Evolutionary conservation across 2,329 filamentous ascomycete species (phyloP).

Genomic region (Thielaviopsis cerberus): DNA sequence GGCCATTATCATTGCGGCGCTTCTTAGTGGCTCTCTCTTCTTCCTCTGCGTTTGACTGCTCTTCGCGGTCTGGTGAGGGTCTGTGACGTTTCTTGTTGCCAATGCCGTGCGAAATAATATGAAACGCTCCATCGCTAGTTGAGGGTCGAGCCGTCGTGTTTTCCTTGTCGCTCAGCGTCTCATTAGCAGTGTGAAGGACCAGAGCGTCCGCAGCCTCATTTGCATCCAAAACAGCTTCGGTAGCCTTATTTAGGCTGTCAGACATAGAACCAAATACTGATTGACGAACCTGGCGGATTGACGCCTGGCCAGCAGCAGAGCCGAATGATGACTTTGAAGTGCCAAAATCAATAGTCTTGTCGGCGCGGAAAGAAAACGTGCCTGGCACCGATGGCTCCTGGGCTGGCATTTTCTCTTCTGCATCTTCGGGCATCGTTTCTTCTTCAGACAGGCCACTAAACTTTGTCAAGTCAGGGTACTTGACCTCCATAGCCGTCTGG

Average conservation of each 20-base stretch:
- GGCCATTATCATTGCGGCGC: slow-evolving; percentile 29
- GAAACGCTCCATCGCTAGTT: slow-evolving; percentile 18
- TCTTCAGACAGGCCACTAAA: slow-evolving; percentile 18
- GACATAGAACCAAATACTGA: slow-evolving; percentile 34
- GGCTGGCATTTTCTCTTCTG: slow-evolving; percentile 15
- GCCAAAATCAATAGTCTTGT: slow-evolving; percentile 42
- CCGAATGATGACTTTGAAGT: slow-evolving; percentile 35
- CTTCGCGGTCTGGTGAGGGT: slow-evolving; percentile 37
- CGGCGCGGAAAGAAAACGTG: slow-evolving; percentile 46
- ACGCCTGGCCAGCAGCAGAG: slow-evolving; percentile 37
- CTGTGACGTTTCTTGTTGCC: slow-evolving; percentile 47
- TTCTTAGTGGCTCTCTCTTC: slow-evolving; percentile 44
- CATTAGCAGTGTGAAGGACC: slow-evolving; percentile 11
- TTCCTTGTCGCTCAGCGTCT: slow-evolving; percentile 32
- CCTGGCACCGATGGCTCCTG: slow-evolving; percentile 29
- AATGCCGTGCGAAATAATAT: slow-evolving; percentile 42
- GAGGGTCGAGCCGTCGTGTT: slow-evolving; percentile 25
- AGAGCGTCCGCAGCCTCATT: slow-evolving; percentile 15
- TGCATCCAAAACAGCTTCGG: background rate
- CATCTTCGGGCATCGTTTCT: slow-evolving; percentile 13
- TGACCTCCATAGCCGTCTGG: slow-evolving; percentile 18
- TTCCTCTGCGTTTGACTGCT: slow-evolving; percentile 28
- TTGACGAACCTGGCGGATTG: slow-evolving; percentile 38
- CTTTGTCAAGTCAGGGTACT: slow-evolving; percentile 35
- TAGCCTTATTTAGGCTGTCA: slow-evolving; percentile 30